Evolutionary conservation across 2,329 filamentous ascomycete genomes (phyloP), one percentile per base, ranked within the genome.

Genomic region (Trichoderma citrinoviride): DNA sequence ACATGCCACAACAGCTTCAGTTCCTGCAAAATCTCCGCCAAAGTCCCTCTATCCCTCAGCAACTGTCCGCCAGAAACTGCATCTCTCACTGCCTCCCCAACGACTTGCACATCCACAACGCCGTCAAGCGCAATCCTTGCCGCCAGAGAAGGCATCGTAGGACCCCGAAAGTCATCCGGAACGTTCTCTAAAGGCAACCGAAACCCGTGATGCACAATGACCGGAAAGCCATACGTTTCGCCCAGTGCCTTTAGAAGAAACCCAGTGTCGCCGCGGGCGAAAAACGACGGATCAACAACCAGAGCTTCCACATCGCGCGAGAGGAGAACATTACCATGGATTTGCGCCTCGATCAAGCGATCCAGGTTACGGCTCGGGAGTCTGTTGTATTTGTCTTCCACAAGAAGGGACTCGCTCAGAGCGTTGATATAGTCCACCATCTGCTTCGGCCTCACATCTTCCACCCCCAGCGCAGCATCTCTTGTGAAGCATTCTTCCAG

Each of bases 311-410:
- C 67, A 44, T 71, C 68, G 14, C 66, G 61, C 21, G 44, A 64
- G 7, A 71, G 66, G 23, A 55, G 27, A 17, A 71, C 61, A 8
- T 67, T 61, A 12, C 68, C 68, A 19, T 71, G 68, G 14, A 71
- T 54, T 37, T 70, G 69, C 27, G 66, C 68, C 55, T 71, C 69
- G 25, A 71, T 65, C 15, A 69, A 41, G 23, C 68, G 68, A 43
- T 70, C 67, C 8, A 71, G 61, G 40, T 70, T 71, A 23, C 57
- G 66, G 29, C 66, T 69, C 23, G 56, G 55, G 12, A 33, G 29
- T 14, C 10, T 29, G 17, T 50, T 29, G 52, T 55, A 41, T 25
- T 37, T 43, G 1, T 12, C 27, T 65, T 49, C 54, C 21, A 41
- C 25, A 4, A 66, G 52, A 8, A 43, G 43, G 3, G 56, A 65